Percentiles rank a stretch among this genome's conserved stretches.
Conservation (phyloP, 2,329 filamentous ascomycete species). For the Bimuria novae-zelandiae region DNA sequence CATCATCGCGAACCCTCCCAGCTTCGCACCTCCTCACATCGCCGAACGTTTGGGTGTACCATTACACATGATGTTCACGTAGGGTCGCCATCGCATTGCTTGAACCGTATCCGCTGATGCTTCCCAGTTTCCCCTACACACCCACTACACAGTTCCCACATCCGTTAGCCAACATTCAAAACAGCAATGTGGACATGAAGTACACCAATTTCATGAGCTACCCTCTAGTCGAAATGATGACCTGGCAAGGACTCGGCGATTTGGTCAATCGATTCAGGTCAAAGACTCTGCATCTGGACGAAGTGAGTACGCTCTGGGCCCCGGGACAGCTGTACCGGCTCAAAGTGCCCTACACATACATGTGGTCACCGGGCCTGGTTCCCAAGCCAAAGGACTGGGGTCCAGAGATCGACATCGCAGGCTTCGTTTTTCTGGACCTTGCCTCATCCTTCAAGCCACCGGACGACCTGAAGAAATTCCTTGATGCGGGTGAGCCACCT, state of each 20-base stretch:
- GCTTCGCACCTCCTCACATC: constrained; percentile 76
- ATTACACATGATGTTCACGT: constrained; percentile 87
- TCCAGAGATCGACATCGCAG: constrained; percentile 71
- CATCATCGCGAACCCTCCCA: constrained; percentile 79
- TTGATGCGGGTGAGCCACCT: constrained; percentile 55
- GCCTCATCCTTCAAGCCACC: constrained; percentile 66
- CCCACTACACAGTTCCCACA: constrained; percentile 78
- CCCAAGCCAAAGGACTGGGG: constrained; percentile 73
- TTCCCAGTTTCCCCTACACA: constrained; percentile 68
- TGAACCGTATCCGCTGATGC: constrained; percentile 52
- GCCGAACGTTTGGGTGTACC: constrained; percentile 76
- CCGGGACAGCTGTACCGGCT: constrained; percentile 73
- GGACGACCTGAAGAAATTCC: constrained; percentile 52
- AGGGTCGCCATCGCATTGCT: constrained; percentile 70
- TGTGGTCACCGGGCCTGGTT: constrained; percentile 66
- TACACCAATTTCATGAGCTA: constrained; percentile 84
- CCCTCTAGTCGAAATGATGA: constrained; percentile 79
- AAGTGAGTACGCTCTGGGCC: constrained; percentile 76
- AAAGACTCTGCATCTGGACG: constrained; percentile 71
- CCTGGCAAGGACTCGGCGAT: constrained; percentile 68
- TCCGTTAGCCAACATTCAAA: constrained; percentile 75
- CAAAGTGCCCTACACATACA: constrained; percentile 76
- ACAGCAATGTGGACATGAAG: constrained; percentile 70
- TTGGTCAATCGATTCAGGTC: constrained; percentile 75
- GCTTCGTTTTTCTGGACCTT: constrained; percentile 77